Percentiles rank a stretch among this genome's conserved stretches.
These are phyloP conservation scores for Erythrophleum ivorense DNA, from an alignment of 331 rosid species.

Conservation along the genomic window DNA sequence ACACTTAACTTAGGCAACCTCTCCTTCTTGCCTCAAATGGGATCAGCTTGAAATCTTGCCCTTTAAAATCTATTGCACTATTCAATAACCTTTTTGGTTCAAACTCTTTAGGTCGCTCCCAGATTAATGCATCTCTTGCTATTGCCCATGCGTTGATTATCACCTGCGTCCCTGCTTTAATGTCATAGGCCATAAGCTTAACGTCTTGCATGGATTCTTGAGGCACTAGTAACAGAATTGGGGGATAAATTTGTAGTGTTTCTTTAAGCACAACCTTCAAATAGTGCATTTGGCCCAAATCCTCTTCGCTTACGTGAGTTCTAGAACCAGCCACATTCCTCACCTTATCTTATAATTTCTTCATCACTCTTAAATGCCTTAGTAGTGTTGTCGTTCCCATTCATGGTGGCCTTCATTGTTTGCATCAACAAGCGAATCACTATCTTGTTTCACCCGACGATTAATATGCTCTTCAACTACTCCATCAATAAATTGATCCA, in stretches of 20 bases:
- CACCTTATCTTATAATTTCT: constrained; percentile 37
- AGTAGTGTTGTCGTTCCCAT: constrained; percentile 61
- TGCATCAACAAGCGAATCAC: background rate
- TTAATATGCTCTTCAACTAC: background rate
- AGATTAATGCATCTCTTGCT: constrained; percentile 46
- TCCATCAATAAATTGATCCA: background rate
- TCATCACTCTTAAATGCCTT: constrained; percentile 50
- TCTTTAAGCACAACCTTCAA: constrained; percentile 51
- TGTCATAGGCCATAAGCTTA: constrained; percentile 37
- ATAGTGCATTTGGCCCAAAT: constrained; percentile 44
- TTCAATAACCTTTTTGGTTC: constrained; percentile 52
- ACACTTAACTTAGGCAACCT: constrained; percentile 43
- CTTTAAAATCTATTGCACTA: constrained; percentile 39
- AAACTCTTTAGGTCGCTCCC: constrained; percentile 51
- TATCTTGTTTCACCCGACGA: no score
- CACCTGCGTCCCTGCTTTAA: constrained; percentile 39
- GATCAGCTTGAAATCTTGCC: constrained; percentile 39
- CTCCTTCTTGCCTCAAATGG: constrained; percentile 57
- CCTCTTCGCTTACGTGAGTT: constrained; percentile 41
- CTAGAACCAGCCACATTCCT: background rate
- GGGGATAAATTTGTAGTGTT: constrained; percentile 43
- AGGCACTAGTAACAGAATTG: constrained; percentile 51
- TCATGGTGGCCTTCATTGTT: constrained; percentile 19
- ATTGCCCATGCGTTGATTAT: constrained; percentile 57
- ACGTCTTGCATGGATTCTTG: constrained; percentile 41